Percentiles rank a stretch among this genome's conserved stretches.
Evolutionary conservation across 352 stramenopile species (phyloP).

Genomic region (Phytophthora chlamydospora): DNA sequence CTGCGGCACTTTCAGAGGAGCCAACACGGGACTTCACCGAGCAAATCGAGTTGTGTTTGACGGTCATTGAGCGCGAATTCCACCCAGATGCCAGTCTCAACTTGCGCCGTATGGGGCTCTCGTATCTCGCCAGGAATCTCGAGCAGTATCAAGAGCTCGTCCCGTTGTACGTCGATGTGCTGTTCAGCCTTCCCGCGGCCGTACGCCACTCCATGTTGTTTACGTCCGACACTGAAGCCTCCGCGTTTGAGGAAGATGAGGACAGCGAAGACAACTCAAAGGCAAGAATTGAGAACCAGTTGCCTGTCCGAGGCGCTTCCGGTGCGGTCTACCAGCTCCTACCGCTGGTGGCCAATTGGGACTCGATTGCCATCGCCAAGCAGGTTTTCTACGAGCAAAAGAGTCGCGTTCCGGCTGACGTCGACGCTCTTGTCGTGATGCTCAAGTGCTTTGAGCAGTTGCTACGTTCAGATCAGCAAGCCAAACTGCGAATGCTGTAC

Average conservation of each 20-base stretch:
- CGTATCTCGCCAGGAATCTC: slow-evolving; percentile 64
- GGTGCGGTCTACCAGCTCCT: slow-evolving; percentile 56
- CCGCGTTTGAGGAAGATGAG: slow-evolving; percentile 7
- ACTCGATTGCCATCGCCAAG: slow-evolving; percentile 70
- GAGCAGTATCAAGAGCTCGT: slow-evolving; percentile 76
- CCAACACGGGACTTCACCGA: slow-evolving; percentile 54
- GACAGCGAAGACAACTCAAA: background rate
- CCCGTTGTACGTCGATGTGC: slow-evolving; percentile 76
- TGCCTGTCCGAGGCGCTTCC: slow-evolving; percentile 63
- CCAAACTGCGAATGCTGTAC: slow-evolving; percentile 46
- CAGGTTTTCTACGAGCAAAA: slow-evolving; percentile 79
- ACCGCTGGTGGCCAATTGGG: slow-evolving; percentile 57
- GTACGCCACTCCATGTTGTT: slow-evolving; percentile 52
- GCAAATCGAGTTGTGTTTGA: slow-evolving; percentile 72
- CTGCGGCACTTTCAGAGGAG: slow-evolving; percentile 10
- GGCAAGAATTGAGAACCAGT: slow-evolving; percentile 28
- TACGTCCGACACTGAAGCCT: background rate
- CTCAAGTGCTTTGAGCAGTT: slow-evolving; percentile 66
- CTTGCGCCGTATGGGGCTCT: slow-evolving; percentile 64
- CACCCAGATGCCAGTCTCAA: slow-evolving; percentile 58
- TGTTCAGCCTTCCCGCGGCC: slow-evolving; percentile 58
- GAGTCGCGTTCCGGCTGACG: slow-evolving; percentile 33
- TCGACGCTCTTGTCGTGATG: slow-evolving; percentile 55
- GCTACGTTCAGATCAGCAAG: slow-evolving; percentile 5
- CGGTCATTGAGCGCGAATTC: slow-evolving; percentile 80